Base-by-base conservation (phyloP, 2,329 filamentous ascomycete species). In the Mariannaea elegans region DNA sequence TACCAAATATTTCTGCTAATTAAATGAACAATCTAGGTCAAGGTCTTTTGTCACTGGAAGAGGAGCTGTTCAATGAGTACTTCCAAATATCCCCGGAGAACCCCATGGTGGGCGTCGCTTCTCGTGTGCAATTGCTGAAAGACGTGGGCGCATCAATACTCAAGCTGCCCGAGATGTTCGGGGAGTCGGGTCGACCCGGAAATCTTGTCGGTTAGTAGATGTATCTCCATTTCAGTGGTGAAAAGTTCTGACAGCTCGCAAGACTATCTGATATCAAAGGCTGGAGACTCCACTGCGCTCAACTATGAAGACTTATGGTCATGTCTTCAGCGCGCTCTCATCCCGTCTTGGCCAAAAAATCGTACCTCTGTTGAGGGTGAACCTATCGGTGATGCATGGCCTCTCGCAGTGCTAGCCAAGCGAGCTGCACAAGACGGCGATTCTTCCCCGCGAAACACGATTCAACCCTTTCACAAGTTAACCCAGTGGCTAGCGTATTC, bases 401-500 rank as follows among this genome's bases (percentile, higher is more conserved):
- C 81, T 4, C 69, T 84, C 1, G 60, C 64, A 4, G 61, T 72
- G 0, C 69, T 76, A 3, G 62, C 56, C 9, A 32, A 57, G 2
- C 24, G 29, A 12, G 44, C 57, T 0, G 41, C 52, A 2, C 46
- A 53, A 0, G 46, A 65, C 7, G 56, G 44, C 5, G 38, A 59
- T 7, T n/a, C 32, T 13, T 44, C 10, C 18, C 49, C 23, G 13
- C 42, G 19, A 21, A 53, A 21, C 47, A 61, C 16, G 0, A 84
- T 85, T 12, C 79, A 83, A 5, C 83, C 83, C 0, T 84, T 85
- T 68, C 85, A 87, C 70, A 87, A 87, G 64, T 80, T 91, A 8
- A 91, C 89, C 0, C 89, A 92, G 71, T 92, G 89, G 90, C 82
- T 92, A 6, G 85, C 84, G 2, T 92, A 92, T 73, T 91, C 89